Conservation (phyloP, 1,139 yeast species). For the Starmera stellimalicola region DNA sequence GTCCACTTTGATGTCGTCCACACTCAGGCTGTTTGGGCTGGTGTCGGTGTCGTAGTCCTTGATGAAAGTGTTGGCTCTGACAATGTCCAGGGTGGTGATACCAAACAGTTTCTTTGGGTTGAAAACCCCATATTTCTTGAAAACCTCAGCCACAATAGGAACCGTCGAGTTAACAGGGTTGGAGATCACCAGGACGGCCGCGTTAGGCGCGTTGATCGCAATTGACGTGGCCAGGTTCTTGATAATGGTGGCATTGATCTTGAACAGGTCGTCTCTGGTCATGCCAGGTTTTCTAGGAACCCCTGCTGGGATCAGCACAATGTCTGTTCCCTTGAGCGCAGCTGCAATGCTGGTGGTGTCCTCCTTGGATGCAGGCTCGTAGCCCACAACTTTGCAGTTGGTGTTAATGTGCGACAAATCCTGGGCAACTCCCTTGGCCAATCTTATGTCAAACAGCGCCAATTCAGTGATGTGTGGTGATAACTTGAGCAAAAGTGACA, state of each 20-base stretch:
- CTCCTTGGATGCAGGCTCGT: conserved; percentile 40
- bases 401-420: conserved; percentile 67
- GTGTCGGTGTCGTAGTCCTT: conserved; percentile 27
- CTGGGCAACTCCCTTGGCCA: conserved; percentile 65
- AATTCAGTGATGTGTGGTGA: conserved; percentile 46
- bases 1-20: conserved; percentile 17
- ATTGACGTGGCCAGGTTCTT: conserved; percentile 48
- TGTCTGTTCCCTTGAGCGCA: conserved; percentile 46
- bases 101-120: conserved; percentile 61
- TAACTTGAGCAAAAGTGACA: conserved; percentile 54
- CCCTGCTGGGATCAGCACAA: conserved; percentile 75
- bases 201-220: conserved; percentile 51
- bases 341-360: conserved; percentile 38
- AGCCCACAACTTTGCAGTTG: conserved; percentile 44
- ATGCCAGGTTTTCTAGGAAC: conserved; percentile 75
- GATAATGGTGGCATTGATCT: conserved; percentile 63
- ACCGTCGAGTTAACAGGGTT: conserved; percentile 74
- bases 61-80: conserved; percentile 60
- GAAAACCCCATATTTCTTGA: conserved; percentile 41
- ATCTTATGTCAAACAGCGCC: conserved; percentile 56
- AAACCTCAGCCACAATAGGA: conserved; percentile 65
- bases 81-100: conserved; percentile 62
- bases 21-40: conserved; percentile 23
- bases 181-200: conserved; percentile 57
- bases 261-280: conserved; percentile 71